phyloP scores from a whole-genome alignment of 2,329 filamentous ascomycete species.

The Pyricularia grisea region DNA sequence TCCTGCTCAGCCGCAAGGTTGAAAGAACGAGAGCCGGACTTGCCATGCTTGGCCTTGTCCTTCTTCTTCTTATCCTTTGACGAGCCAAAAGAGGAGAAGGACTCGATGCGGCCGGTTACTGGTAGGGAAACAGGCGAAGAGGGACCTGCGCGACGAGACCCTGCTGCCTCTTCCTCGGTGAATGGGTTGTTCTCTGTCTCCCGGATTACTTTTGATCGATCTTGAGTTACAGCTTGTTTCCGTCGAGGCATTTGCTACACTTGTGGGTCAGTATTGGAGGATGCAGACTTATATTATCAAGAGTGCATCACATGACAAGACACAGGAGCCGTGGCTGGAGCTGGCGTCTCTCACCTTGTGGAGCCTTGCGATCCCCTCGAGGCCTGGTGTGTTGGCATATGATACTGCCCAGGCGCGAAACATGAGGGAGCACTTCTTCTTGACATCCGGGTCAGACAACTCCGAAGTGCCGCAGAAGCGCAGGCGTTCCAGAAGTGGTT shows the following conservation, averaged over 20 bases:
- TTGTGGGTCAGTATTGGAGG: neutral
- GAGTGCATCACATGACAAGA: neutral
- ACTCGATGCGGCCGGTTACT: constrained; percentile 22
- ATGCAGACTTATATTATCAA: constrained; percentile 6
- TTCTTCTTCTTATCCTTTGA: constrained; percentile 40
- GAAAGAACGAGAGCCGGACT: constrained; percentile 43
- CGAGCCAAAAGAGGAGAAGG: constrained; percentile 30
- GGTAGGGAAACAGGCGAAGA: constrained; percentile 10
- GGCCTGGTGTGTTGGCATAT: constrained; percentile 72
- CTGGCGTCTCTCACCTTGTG: constrained; percentile 43
- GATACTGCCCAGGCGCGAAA: constrained; percentile 80
- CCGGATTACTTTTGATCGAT: constrained; percentile 71
- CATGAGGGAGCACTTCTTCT: constrained; percentile 75
- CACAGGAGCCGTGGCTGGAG: neutral
- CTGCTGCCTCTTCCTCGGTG: constrained; percentile 36
- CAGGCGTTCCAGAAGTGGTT: constrained; percentile 82
- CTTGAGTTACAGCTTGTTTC: constrained; percentile 66
- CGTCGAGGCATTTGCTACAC: constrained; percentile 49
- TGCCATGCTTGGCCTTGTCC: constrained; percentile 43
- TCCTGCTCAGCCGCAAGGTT: constrained; percentile 82
- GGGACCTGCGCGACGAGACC: constrained; percentile 9
- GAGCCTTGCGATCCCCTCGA: constrained; percentile 70
- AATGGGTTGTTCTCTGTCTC: constrained; percentile 67
- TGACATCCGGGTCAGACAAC: constrained; percentile 77
- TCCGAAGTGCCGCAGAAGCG: constrained; percentile 80